These are phyloP conservation scores for Sclerotinia borealis DNA, from an alignment of 2,329 filamentous ascomycete species.

Conservation along the genomic window DNA sequence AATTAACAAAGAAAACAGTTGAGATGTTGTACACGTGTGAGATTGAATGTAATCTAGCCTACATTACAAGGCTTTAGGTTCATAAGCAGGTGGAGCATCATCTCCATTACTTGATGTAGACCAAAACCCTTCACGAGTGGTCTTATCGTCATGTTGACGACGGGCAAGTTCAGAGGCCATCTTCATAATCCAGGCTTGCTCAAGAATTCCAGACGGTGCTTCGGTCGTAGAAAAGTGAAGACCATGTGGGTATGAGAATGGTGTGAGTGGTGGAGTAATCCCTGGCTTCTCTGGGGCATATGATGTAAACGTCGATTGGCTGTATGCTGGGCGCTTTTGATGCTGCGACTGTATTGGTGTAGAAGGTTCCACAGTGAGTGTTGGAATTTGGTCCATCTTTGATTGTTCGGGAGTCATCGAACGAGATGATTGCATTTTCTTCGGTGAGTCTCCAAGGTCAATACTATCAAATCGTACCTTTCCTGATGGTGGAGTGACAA, in stretches of 20 bases:
- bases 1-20: background rate
- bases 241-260: slow-evolving; percentile 19
- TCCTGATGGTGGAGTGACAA: slow-evolving; percentile 43
- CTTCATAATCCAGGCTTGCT: slow-evolving; percentile 76
- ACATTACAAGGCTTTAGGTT: slow-evolving; percentile 33
- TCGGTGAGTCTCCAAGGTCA: slow-evolving; percentile 35
- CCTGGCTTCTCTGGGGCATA: slow-evolving; percentile 23
- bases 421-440: slow-evolving; percentile 15
- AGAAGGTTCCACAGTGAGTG: slow-evolving; percentile 12
- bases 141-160: slow-evolving; percentile 83
- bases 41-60: background rate
- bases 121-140: slow-evolving; percentile 41
- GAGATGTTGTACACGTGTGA: background rate
- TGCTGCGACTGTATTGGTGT: slow-evolving; percentile 18
- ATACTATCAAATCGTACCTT: slow-evolving; percentile 33
- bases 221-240: slow-evolving; percentile 9
- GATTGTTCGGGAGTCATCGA: slow-evolving; percentile 18
- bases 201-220: slow-evolving; percentile 35
- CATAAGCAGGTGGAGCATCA: slow-evolving; percentile 55
- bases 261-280: slow-evolving; percentile 1
- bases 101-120: slow-evolving; percentile 35
- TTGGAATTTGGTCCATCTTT: background rate
- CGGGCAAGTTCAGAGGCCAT: slow-evolving; percentile 89
- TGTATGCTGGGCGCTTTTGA: slow-evolving; percentile 15
- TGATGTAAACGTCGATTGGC: slow-evolving; percentile 9